Evolutionary conservation across 345 rosid species (phyloP), one percentile per base, ranked within the genome.

Genomic region (Brassica juncea): DNA sequence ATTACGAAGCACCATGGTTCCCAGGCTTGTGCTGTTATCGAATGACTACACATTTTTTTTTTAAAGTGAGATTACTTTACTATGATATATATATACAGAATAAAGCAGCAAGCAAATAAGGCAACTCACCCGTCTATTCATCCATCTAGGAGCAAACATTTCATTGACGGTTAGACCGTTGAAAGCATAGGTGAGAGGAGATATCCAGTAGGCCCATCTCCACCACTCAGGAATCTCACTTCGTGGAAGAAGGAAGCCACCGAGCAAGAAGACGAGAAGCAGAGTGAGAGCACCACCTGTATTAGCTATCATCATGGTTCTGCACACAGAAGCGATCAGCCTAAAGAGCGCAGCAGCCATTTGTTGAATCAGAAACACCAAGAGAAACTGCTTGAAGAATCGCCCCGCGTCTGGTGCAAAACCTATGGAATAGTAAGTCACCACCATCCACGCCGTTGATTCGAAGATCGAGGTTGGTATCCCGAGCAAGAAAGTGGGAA

Each of bases 351-450:
- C 74, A 70, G 81, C 60, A 9, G 89, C 85, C 77, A 86, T 77
- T 32, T 81, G 84, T 16, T 86, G 87, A 21, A 86, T 77, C 59
- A 76, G 70, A 49, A 89, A 83, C 14, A 86, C 76, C 34, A 89
- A 37, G 8, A 89, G 83, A 47, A 83, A 81, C 52, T 89, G 93
- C 66, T 86, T 86, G 67, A 88, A 83, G 79, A 89, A 88, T 83
- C 82, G 84, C 68, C 74, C 55, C 3, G 86, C 83, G 27, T 86
- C 87, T 5, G 97, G 95, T 12, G 88, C 89, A 82, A 82, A 90
- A 21, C 98, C 98, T 1, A 90, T 87, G 60, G 85, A 76, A 71
- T 84, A 93, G 35, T 91, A 93, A 21, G 98, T 90, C 6, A 91
- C 81, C 31, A 82, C 76, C 62, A 87, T 86, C 95, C 94, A 93